Evolutionary conservation across 768 basidiomycete species (phyloP).

Genomic region (Artomyces pyxidatus): DNA sequence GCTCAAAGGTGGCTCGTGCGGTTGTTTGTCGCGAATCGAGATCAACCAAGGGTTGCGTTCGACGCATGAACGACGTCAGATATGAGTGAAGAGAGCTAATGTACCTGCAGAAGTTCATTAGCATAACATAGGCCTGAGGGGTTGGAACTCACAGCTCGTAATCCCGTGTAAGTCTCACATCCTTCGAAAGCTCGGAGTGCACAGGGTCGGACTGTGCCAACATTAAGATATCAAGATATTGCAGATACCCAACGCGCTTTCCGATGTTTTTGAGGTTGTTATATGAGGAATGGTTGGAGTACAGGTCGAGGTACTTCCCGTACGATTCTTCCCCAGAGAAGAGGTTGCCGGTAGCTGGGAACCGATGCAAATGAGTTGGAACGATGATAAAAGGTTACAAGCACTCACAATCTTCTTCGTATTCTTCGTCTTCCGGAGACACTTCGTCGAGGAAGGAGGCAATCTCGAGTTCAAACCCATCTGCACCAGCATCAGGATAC

Average conservation of each 20-base stretch:
- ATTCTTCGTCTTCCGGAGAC: conserved; percentile 58
- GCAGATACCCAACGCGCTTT: conserved; percentile 82
- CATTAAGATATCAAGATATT: conserved; percentile 86
- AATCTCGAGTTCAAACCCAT: conserved; percentile 78
- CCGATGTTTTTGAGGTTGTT: conserved; percentile 83
- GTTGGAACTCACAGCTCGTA: conserved; percentile 61
- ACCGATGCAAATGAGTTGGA: neutral
- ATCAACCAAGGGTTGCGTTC: conserved; percentile 78
- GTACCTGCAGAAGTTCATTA: conserved; percentile 52
- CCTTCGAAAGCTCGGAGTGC: conserved; percentile 63
- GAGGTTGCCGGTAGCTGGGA: conserved; percentile 63
- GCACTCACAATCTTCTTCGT: conserved; percentile 80
- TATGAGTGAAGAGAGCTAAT: conserved; percentile 77
- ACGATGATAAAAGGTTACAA: conserved; percentile 43
- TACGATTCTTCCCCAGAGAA: conserved; percentile 97
- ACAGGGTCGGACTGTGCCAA: conserved; percentile 50
- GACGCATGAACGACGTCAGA: conserved; percentile 77
- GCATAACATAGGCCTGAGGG: conserved; percentile 3
- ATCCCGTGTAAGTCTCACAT: conserved; percentile 61
- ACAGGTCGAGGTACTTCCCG: conserved; percentile 91
- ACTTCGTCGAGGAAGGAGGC: conserved; percentile 73
- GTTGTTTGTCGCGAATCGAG: conserved; percentile 58
- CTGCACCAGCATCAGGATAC: conserved; percentile 85
- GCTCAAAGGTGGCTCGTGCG: conserved; percentile 62
- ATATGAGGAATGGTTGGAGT: conserved; percentile 81